These are phyloP conservation scores for Cercospora sesami DNA, from an alignment of 2,329 filamentous ascomycete species.

Conservation along the genomic window DNA sequence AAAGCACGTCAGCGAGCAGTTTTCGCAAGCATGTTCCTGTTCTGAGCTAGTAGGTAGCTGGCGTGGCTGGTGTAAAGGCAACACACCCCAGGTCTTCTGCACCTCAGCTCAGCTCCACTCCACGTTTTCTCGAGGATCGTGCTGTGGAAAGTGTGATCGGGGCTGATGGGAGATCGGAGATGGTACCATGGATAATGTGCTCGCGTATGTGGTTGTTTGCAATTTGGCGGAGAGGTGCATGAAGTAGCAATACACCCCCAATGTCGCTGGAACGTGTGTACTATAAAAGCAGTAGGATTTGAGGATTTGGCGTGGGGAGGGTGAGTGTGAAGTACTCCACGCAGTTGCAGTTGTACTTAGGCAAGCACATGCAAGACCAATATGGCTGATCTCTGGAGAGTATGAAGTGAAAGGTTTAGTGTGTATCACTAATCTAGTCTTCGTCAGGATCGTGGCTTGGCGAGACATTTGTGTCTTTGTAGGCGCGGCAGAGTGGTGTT, in stretches of 20 bases:
- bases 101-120: not conserved
- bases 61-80: not conserved
- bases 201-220: not conserved
- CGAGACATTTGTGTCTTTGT: not conserved
- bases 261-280: too few species aligned
- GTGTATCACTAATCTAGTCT: not conserved
- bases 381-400: not conserved
- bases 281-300: too few species aligned
- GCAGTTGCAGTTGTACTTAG: not conserved
- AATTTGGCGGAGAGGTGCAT: too few species aligned
- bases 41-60: not conserved
- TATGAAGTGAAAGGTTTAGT: not conserved
- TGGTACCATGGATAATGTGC: not conserved
- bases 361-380: not conserved
- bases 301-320: not conserved
- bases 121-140: not conserved
- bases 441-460: not conserved
- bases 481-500: not conserved
- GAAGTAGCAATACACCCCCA: too few species aligned
- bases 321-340: not conserved
- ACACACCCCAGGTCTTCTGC: not conserved
- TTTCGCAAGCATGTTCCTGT: not conserved
- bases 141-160: not conserved
- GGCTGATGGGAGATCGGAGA: not conserved
- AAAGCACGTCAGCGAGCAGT: not conserved